Conservation (phyloP, 1,139 yeast genomes). For the Magnusiomyces magnusii region DNA sequence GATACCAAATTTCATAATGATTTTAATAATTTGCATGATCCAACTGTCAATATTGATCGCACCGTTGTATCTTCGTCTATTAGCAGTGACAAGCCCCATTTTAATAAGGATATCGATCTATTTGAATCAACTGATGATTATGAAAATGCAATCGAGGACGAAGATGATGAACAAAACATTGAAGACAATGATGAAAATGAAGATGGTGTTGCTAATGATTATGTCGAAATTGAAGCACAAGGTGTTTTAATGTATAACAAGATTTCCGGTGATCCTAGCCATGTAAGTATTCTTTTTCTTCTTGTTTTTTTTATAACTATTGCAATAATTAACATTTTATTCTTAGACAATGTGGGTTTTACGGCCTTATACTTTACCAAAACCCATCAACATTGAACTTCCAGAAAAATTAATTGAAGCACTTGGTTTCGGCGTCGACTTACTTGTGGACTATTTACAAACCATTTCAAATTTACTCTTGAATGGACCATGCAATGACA, state of each 20-base stretch:
- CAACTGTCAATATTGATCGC: background rate
- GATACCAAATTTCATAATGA: background rate
- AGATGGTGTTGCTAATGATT: conserved; percentile 2
- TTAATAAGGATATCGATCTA: background rate
- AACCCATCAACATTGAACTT: conserved; percentile 53
- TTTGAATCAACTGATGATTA: background rate
- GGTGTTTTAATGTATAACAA: conserved; percentile 83
- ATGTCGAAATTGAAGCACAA: conserved; percentile 76
- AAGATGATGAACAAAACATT: background rate
- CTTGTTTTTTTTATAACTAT: background rate
- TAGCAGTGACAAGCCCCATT: background rate
- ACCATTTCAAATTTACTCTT: conserved; percentile 52
- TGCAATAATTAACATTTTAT: conserved; percentile 9
- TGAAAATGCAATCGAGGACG: background rate
- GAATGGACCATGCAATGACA: conserved; percentile 18
- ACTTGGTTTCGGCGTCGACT: conserved; percentile 83
- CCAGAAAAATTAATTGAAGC: conserved; percentile 61
- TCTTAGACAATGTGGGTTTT: conserved; percentile 81
- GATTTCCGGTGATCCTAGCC: conserved; percentile 54
- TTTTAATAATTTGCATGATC: background rate
- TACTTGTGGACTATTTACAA: conserved; percentile 67
- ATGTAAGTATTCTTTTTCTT: conserved; percentile 32
- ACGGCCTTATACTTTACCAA: conserved; percentile 61
- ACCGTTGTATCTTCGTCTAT: background rate
- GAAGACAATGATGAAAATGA: background rate